Base-by-base conservation (phyloP, 108 stramenopile genomes). In the Phaeodactylum tricornutum region DNA sequence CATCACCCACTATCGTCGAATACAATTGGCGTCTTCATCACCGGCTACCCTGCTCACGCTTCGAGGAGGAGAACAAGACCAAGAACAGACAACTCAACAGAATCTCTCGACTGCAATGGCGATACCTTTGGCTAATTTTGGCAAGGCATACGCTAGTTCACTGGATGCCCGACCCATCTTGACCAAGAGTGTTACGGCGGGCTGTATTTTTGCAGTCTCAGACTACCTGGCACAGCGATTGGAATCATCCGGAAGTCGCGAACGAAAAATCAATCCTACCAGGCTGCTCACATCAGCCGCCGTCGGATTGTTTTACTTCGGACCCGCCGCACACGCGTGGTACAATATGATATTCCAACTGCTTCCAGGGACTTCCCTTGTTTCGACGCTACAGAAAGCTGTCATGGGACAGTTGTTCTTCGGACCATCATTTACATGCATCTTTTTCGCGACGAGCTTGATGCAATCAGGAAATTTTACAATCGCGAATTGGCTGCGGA, bases 301-400 rank as follows among this genome's bases (percentile, higher is more conserved):
- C 15, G 75, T 92, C 4, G 90, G 90, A 21, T 43, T 84, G 2
- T 43, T 74, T 1, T 87, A 85, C 61, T 92, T 92, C 60, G 90
- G 84, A 41, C 89, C 89, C 9, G 84, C 84, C 20, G 85, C 90
- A 19, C 84, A 88, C 49, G 62, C 56, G 24, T 93, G 91, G 91
- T 93, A 88, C 41, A 67, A 74, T 6, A 43, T 35, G 53, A 77
- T 93, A 17, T 86, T 84, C 46, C 15, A 43, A 37, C 21, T 82
- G 19, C 48, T 92, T 25, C 75, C 75, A 11, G 66, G 66, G 1
- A 86, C 81, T 2, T 56, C 67, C 2, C 61, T 93, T 1, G 24
- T 53, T 9, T 75, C 75, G 2, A 87, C 86, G 2, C 38, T 93
- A 17, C 61, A 71, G 52, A 93, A 93, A 54, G 91, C 91, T 8